Evolutionary conservation across 768 basidiomycete species (phyloP).

Genomic region (Rhodocollybia butyracea): DNA sequence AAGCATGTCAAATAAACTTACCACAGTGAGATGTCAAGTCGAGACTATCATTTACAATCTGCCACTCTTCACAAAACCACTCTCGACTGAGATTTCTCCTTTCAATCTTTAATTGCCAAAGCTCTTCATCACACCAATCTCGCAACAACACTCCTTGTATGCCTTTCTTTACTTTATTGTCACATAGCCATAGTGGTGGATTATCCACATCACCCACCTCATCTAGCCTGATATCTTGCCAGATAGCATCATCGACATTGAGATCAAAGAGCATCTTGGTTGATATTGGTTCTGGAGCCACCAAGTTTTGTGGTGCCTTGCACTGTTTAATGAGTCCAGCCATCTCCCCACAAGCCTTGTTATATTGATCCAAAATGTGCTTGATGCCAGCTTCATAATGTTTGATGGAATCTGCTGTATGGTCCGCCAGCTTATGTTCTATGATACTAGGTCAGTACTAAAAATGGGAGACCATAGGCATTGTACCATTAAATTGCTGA

Average conservation of each 20-base stretch:
- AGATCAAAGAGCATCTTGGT: background rate
- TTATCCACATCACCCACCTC: background rate
- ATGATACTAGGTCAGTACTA: too few relatives aligned
- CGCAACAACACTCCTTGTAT: background rate
- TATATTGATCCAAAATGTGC: too few relatives aligned
- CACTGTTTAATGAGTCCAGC: background rate
- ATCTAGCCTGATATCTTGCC: background rate
- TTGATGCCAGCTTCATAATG: too few relatives aligned
- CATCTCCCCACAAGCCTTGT: background rate
- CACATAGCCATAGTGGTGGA: background rate
- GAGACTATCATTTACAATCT: background rate
- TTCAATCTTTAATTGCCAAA: background rate
- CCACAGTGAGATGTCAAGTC: background rate
- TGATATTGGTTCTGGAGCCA: background rate
- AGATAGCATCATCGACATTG: background rate
- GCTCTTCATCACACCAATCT: background rate
- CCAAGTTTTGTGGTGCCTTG: background rate
- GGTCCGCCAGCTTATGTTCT: too few relatives aligned
- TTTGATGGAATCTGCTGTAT: too few relatives aligned
- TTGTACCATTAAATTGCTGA: too few relatives aligned
- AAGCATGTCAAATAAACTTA: background rate
- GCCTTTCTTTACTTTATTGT: background rate
- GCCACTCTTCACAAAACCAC: background rate
- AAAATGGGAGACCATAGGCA: too few relatives aligned
- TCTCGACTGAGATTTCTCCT: background rate